phyloP scores from a whole-genome alignment of 305 asterid species.

The Salvia sclarea region DNA sequence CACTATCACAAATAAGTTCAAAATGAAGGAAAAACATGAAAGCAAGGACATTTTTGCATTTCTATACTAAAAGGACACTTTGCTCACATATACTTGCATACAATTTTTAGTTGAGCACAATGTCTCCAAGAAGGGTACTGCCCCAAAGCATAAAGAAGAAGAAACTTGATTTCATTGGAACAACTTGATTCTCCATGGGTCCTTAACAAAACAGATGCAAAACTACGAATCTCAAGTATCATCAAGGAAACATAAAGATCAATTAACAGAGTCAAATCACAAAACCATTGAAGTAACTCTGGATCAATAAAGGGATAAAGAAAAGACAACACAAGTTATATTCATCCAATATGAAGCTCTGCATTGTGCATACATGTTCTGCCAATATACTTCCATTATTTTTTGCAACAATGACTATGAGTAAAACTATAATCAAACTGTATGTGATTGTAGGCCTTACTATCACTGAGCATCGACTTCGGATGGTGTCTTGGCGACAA shows the following conservation, averaged over 20 bases:
- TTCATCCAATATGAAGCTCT: conserved; percentile 15
- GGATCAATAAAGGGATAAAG: background rate
- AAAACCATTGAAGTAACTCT: conserved; percentile 2
- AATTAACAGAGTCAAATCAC: conserved; percentile 2
- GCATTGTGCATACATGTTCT: conserved; percentile 14
- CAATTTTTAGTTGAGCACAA: background rate
- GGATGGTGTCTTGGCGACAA: conserved; percentile 77
- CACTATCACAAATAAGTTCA: background rate
- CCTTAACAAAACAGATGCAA: background rate
- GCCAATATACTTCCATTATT: conserved; percentile 25
- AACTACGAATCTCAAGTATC: conserved; percentile 9
- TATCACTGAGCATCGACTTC: conserved; percentile 46
- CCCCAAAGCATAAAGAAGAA: background rate
- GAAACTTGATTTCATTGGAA: background rate
- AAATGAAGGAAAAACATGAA: background rate
- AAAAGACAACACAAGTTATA: conserved; percentile 1
- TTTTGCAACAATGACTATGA: background rate
- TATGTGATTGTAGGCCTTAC: conserved; percentile 20
- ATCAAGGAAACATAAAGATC: conserved; percentile 12
- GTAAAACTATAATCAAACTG: conserved; percentile 16
- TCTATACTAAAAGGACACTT: background rate
- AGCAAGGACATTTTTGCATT: background rate
- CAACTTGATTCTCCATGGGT: conserved; percentile 8
- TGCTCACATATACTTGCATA: too few relatives aligned
- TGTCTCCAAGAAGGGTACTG: background rate